Base-by-base conservation (phyloP, 2,329 filamentous ascomycete species). In the Trichoderma hamatum region DNA sequence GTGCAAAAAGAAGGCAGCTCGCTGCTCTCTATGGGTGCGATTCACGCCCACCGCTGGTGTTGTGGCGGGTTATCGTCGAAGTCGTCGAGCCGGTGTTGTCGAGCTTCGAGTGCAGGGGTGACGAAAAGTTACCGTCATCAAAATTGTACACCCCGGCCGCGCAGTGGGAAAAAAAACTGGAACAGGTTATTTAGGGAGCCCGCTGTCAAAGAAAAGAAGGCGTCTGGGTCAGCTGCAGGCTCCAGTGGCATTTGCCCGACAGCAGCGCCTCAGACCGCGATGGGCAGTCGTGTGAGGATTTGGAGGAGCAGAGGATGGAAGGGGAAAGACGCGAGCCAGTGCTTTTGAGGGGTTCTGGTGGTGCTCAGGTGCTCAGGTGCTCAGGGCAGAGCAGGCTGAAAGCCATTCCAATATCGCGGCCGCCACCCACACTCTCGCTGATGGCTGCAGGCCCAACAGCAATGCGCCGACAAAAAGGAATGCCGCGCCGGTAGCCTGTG, bases 71-170 rank as follows among this genome's bases (percentile, higher is more conserved):
- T 21, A 24, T 65, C 62, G 59, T 64, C 67, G 49, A 52, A 19
- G 67, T 69, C 51, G 51, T 60, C 26, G 54, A 67, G 68, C 67
- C 28, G 39, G 39, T 43, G 66, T 64, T 11, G 60, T 65, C 60
- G 39, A 65, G 66, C 46, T 60, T 60, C 46, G 28, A 21, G 43
- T 67, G 52, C 62, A 66, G 61, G 67, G 67, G 30, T 63, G 49
- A 66, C 49, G 62, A 60, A 56, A 43, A 60, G 46, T 54, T 28
- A 46, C 68, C 68, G 68, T 69, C 68, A 69, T 69, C 68, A 62
- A 69, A 67, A 67, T 39, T 54, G 55, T 55, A 66, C 55, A 67
- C 60, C 68, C 68, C 49, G 55, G 68, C 60, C 59, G 67, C 43
- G 54, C 30, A 61, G 60, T 30, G 54, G 64, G 19, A 30, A 55